phyloP scores from a whole-genome alignment of 139 green algal species.

The Nannochloris sp. region DNA sequence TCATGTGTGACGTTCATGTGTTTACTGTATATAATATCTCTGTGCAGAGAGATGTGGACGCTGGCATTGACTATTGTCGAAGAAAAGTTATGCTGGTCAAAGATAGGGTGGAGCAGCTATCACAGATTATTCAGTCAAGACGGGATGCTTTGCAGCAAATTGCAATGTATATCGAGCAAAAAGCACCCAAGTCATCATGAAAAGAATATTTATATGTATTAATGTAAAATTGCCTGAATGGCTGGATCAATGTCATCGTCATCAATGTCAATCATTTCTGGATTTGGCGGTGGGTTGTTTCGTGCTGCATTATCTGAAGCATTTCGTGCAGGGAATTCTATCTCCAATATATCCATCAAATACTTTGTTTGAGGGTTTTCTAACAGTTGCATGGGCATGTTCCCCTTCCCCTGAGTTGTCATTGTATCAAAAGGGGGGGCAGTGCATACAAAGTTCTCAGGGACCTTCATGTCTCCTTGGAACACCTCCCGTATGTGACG shows the following conservation, averaged over 20 bases:
- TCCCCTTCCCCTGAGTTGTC: neutral
- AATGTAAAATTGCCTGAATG: neutral
- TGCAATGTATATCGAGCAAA: neutral
- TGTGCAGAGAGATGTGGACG: conserved; percentile 31
- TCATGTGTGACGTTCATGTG: neutral
- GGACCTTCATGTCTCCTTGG: conserved; percentile 35
- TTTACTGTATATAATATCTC: conserved; percentile 21
- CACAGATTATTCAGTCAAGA: conserved; percentile 18
- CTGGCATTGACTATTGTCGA: conserved; percentile 60
- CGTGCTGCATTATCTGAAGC: neutral
- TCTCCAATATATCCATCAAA: neutral
- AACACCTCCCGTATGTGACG: conserved; percentile 3
- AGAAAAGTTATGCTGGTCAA: conserved; percentile 55
- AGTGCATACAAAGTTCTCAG: conserved; percentile 66
- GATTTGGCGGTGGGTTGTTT: conserved; percentile 1
- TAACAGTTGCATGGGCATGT: neutral
- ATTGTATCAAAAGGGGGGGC: conserved; percentile 23
- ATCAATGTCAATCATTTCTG: conserved; percentile 12
- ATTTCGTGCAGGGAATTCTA: neutral
- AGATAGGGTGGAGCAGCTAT: conserved; percentile 48
- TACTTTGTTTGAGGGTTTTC: neutral
- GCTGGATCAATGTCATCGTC: conserved; percentile 11
- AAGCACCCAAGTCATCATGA: neutral
- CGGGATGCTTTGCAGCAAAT: neutral
- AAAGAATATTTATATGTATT: conserved; percentile 10